Evolutionary conservation across 2,329 filamentous ascomycete genomes (phyloP), one percentile per base, ranked within the genome.

Genomic region (Ophiosphaerella korrae): DNA sequence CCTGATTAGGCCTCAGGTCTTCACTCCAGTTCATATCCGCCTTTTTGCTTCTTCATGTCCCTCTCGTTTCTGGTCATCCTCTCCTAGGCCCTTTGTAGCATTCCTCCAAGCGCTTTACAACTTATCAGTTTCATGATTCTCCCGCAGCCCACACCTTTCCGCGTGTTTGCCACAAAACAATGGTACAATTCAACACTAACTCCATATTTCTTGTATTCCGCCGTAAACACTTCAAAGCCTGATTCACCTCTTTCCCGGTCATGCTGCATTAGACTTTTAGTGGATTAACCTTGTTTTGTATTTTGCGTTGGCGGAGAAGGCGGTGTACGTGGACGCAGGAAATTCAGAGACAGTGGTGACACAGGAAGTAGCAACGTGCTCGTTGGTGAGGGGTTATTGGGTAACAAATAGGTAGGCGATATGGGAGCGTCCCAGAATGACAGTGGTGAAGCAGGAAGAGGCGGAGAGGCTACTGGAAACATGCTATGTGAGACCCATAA

Each of bases 401-500:
- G 6, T 29, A 11, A 11, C 11, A 29, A 11, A 29, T 7, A 1
- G 11, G 6, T 29, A 29, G 54, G 43, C 16, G 54, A 60, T 14
- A 58, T 40, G 24, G 45, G 21, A 38, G 34, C 26, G 16, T 66
- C 57, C 21, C 66, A 64, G 5, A 64, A 41, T 0, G 61, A 62
- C 2, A 64, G 36, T 2, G 58, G 60, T 2, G 55, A 64, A 1
- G 58, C 53, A 7, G 58, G 56, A 4, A 64, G 47, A 1, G 62
- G 29, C 2, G 58, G 62, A 5, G 52, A 49, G 12, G 58, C 53
- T 6, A 45, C 39, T 6, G 36, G 36, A 18, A 53, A 43, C 2
- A 50, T 8, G 2, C 40, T 16, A 7, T n/a, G 42, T 26, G 45
- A 11, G 16, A n/a, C 46, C 3, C 11, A 35, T 8, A 14, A 32